Evolutionary conservation across 2,329 filamentous ascomycete species (phyloP), one percentile per base, ranked within the genome.

Genomic region (Sclerotinia borealis): DNA sequence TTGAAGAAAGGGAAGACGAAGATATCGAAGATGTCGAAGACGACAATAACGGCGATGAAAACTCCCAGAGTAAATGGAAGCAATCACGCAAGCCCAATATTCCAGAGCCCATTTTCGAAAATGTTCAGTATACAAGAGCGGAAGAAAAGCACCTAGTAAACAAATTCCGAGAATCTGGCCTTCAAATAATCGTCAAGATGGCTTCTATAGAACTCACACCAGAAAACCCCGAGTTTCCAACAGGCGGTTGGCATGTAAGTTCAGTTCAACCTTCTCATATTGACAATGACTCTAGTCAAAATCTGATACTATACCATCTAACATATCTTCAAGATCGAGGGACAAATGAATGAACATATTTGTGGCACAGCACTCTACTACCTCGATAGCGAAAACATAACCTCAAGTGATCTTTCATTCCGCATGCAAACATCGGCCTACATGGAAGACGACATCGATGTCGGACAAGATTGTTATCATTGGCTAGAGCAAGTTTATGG

Each of bases 171-270:
- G 1, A 63, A 8, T 55, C 61, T 2, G 80, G 81, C 2, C 69
- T 89, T 4, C 86, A 90, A 68, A 73, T 89, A 41, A 85, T 89
- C 56, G 80, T 88, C 37, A 88, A 88, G 69, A 76, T 90, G 67
- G 79, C 83, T 1, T 81, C 79, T 41, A 82, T 88, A 58, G 78
- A 86, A 48, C 76, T 88, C 2, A 84, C 79, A 0, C 84, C 84
- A 0, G 80, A 83, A 11, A 80, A 83, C 37, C 81, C 83, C 0
- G 70, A 70, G 0, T 86, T 82, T 66, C 69, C 75, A 0, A 77
- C 75, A 4, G 79, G 80, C 1, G 70, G 71, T 3, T 84, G 81
- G 80, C 81, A 83, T 65, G 75, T 80, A 50, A 51, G 25, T 41
- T 4, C n/a, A 51, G 25, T 41, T 4, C n/a, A n/a, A 29, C 3